Conservation (phyloP, 2,329 filamentous ascomycete genomes). For the Magnaporthiopsis rhizophila region DNA sequence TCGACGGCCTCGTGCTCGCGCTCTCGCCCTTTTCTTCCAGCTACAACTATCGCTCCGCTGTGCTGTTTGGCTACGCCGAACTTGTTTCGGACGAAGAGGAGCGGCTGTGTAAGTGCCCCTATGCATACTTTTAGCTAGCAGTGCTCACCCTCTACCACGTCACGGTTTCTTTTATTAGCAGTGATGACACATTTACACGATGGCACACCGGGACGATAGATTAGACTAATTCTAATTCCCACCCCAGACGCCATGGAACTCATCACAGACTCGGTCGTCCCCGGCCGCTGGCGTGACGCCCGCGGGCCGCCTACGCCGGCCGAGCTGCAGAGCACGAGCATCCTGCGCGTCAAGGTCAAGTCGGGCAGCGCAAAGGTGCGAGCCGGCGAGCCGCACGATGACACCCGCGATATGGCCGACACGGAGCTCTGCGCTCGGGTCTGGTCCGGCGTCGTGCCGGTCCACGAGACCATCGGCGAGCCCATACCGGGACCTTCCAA, state of each 20-base stretch:
- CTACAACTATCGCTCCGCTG: constrained; percentile 79
- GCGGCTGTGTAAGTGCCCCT: constrained; percentile 44
- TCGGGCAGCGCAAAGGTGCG: constrained; percentile 71
- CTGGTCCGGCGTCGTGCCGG: constrained; percentile 54
- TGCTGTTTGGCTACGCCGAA: constrained; percentile 66
- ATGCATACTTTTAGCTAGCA: not conserved
- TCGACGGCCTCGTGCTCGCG: constrained; percentile 74
- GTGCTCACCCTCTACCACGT: not conserved
- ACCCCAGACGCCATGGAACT: constrained; percentile 59
- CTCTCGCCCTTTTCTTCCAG: constrained; percentile 74
- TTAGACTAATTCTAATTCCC: not conserved
- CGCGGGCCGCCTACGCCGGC: constrained; percentile 60
- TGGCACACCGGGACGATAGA: not conserved
- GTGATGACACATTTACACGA: not conserved
- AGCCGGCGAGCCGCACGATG: constrained; percentile 52
- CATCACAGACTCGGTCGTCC: constrained; percentile 68
- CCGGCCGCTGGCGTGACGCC: constrained; percentile 59
- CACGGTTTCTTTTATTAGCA: no score
- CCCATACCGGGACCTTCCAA: constrained; percentile 56
- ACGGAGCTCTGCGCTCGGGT: constrained; percentile 29
- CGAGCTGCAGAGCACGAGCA: constrained; percentile 68
- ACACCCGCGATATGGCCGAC: constrained; percentile 38
- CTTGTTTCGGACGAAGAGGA: constrained; percentile 61
- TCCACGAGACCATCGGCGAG: constrained; percentile 55
- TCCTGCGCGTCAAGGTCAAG: constrained; percentile 60